phyloP scores from a whole-genome alignment of 176 grass and related monocot genomes.

The Raddia guianensis region DNA sequence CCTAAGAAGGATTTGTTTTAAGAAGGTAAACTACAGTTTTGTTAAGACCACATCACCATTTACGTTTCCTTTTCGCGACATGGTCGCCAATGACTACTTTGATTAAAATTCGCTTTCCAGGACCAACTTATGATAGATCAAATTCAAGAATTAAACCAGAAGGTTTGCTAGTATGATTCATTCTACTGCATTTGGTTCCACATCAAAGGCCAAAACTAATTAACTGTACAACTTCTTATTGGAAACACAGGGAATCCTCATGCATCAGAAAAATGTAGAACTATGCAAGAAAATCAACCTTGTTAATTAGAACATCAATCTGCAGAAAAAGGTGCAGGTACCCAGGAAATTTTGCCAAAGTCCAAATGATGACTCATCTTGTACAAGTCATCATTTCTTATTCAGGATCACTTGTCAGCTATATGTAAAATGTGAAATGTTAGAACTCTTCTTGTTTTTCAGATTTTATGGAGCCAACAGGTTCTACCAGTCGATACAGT shows the following conservation, averaged over 20 bases:
- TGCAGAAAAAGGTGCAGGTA: constrained; percentile 51
- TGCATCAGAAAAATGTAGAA: constrained; percentile 64
- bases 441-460: constrained; percentile 17
- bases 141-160: constrained; percentile 56
- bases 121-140: constrained; percentile 51
- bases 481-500: constrained; percentile 25
- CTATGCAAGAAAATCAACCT: constrained; percentile 57
- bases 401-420: neutral
- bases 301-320: constrained; percentile 50
- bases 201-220: neutral
- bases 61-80: neutral
- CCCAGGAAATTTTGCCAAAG: constrained; percentile 24
- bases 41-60: neutral
- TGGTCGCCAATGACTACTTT: neutral
- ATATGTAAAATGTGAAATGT: constrained; percentile 15
- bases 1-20: constrained; percentile 44
- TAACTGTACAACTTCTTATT: neutral
- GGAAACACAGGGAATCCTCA: constrained; percentile 47
- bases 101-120: constrained; percentile 40
- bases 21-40: constrained; percentile 42
- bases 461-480: constrained; percentile 51
- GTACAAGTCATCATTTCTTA: neutral
- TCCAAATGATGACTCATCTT: neutral
- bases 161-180: constrained; percentile 17
- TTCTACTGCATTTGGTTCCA: neutral